Conservation (phyloP, 2,329 filamentous ascomycete genomes). For the Phialophora chinensis region DNA sequence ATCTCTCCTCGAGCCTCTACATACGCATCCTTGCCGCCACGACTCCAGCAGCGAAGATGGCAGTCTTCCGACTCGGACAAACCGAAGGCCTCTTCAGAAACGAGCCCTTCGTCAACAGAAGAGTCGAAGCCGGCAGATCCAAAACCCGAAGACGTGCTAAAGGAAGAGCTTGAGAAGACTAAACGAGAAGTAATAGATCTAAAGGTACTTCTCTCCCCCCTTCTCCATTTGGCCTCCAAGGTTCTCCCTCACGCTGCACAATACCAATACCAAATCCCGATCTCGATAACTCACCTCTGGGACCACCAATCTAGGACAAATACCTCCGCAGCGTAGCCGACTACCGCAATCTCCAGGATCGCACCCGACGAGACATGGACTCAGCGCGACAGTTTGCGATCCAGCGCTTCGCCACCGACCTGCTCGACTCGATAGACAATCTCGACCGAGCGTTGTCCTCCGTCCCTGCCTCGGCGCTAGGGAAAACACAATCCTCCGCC, state of each 20-base stretch:
- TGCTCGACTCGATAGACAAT: conserved; percentile 95
- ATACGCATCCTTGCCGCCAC: conserved; percentile 44
- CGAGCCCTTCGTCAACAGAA: conserved; percentile 53
- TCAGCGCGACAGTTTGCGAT: conserved; percentile 89
- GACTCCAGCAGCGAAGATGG: conserved; percentile 45
- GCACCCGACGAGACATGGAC: conserved; percentile 88
- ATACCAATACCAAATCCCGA: too few species aligned
- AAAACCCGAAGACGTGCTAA: conserved; percentile 56
- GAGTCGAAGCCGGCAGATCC: conserved; percentile 49
- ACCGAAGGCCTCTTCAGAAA: conserved; percentile 42
- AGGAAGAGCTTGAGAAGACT: conserved; percentile 73
- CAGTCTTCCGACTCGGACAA: conserved; percentile 52
- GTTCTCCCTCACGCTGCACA: not conserved
- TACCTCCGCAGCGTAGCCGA: conserved; percentile 93
- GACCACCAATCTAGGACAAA: conserved; percentile 71
- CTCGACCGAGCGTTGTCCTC: conserved; percentile 87
- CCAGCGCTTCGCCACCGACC: conserved; percentile 89
- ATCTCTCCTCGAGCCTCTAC: conserved; percentile 33
- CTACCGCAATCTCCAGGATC: conserved; percentile 96
- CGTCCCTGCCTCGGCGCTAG: conserved; percentile 76
- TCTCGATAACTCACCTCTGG: not conserved
- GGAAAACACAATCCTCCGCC: conserved; percentile 42
- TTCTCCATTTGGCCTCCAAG: not conserved
- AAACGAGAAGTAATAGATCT: conserved; percentile 77
- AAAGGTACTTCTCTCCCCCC: conserved; percentile 67